These are phyloP conservation scores for Scalesia atractyloides DNA, from an alignment of 129 eudicot genomes.

Conservation along the genomic window DNA sequence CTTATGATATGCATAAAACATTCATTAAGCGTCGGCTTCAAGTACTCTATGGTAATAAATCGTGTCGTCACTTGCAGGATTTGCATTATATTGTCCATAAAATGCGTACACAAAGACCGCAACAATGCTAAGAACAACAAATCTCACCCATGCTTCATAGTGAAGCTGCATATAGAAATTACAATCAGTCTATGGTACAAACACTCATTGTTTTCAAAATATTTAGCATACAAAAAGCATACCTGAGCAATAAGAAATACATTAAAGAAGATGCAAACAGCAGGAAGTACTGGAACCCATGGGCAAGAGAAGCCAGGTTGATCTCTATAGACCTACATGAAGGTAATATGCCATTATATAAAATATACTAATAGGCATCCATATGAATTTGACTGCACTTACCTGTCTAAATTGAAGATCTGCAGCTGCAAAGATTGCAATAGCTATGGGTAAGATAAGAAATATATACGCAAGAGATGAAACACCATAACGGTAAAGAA, in stretches of 20 bases:
- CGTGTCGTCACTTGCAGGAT: conserved; percentile 58
- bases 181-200: conserved; percentile 1
- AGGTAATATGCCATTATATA: conserved; percentile 2
- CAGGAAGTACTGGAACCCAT: conserved; percentile 85
- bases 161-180: conserved; percentile 72
- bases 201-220: background rate
- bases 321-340: conserved; percentile 54
- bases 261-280: conserved; percentile 77
- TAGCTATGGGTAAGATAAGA: conserved; percentile 49
- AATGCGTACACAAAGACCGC: conserved; percentile 67
- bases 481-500: conserved; percentile 64
- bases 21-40: conserved; percentile 47
- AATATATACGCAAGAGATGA: conserved; percentile 43
- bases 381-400: conserved; percentile 28
- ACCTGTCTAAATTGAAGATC: conserved; percentile 79
- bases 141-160: conserved; percentile 93
- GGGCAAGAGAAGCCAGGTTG: conserved; percentile 96
- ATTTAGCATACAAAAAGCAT: conserved; percentile 12
- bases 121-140: conserved; percentile 66
- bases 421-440: too few species aligned
- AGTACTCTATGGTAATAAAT: conserved; percentile 61
- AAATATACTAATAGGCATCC: background rate
- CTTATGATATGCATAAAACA: background rate
- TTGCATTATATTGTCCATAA: conserved; percentile 88
- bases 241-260: conserved; percentile 95